phyloP scores from a whole-genome alignment of 2,329 filamentous ascomycete genomes.

The Paracamarosporium sp. region DNA sequence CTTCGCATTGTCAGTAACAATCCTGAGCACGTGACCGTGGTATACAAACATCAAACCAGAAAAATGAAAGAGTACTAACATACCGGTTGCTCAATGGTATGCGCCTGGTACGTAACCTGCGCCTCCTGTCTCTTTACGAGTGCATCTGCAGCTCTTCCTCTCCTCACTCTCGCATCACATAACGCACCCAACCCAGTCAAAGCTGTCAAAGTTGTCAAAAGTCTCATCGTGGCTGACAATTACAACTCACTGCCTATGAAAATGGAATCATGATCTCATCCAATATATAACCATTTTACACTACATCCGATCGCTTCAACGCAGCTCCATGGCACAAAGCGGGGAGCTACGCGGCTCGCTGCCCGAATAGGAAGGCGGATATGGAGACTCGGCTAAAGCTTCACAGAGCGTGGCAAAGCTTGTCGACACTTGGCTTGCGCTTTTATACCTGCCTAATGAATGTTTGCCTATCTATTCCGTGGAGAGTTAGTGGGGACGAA shows the following conservation, averaged over 20 bases:
- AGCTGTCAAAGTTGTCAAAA: neutral
- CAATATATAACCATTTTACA: neutral
- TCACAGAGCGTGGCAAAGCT: slow-evolving; percentile 8
- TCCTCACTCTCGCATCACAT: neutral
- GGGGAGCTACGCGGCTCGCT: neutral
- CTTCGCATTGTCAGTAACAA: slow-evolving; percentile 19
- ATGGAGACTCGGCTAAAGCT: slow-evolving; percentile 3
- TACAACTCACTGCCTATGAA: neutral
- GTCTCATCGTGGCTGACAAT: neutral
- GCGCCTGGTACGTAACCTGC: slow-evolving; percentile 23
- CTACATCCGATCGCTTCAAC: neutral
- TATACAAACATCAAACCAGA: no score
- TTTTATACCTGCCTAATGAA: neutral
- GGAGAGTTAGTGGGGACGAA: neutral
- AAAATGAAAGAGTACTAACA: neutral
- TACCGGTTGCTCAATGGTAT: slow-evolving; percentile 35
- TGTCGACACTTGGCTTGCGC: slow-evolving; percentile 5
- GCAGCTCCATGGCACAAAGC: neutral
- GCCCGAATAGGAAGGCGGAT: slow-evolving; percentile 4
- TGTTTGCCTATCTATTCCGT: neutral
- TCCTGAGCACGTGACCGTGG: no score
- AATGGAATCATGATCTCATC: neutral
- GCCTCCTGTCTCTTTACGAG: slow-evolving; percentile 20
- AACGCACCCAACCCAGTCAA: neutral
- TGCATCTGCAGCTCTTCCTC: neutral